These are phyloP conservation scores for Byssothecium circinans DNA, from an alignment of 2,329 filamentous ascomycete genomes.

Conservation along the genomic window DNA sequence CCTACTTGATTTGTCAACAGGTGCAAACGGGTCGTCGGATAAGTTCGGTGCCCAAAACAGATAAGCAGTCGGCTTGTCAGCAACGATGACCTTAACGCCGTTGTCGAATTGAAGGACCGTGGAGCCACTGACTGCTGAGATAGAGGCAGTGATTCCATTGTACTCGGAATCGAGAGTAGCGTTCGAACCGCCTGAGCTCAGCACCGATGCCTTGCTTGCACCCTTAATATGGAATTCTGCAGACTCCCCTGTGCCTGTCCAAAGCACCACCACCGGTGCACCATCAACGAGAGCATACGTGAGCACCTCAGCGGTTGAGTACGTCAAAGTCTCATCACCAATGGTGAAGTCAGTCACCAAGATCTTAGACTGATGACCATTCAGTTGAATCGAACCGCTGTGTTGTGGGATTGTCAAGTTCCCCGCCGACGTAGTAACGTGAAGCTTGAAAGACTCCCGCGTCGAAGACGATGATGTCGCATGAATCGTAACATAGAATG, in stretches of 20 bases:
- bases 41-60: slow-evolving; percentile 45
- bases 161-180: slow-evolving; percentile 48
- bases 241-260: slow-evolving; percentile 44
- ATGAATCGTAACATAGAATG: slow-evolving; percentile 63
- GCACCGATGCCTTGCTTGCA: slow-evolving; percentile 41
- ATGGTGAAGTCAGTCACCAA: slow-evolving; percentile 62
- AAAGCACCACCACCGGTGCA: slow-evolving; percentile 44
- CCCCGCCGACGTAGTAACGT: slow-evolving; percentile 60
- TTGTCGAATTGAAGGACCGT: slow-evolving; percentile 43
- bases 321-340: slow-evolving; percentile 56
- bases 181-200: slow-evolving; percentile 45
- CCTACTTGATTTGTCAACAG: slow-evolving; percentile 41
- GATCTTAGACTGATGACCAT: slow-evolving; percentile 65
- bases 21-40: slow-evolving; percentile 42
- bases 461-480: slow-evolving; percentile 55
- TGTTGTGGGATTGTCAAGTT: slow-evolving; percentile 57
- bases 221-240: slow-evolving; percentile 46
- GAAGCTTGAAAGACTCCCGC: slow-evolving; percentile 57
- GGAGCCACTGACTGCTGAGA: slow-evolving; percentile 35
- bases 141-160: slow-evolving; percentile 36
- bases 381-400: slow-evolving; percentile 53
- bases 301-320: slow-evolving; percentile 57
- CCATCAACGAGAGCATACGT: slow-evolving; percentile 46
- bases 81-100: slow-evolving; percentile 39
- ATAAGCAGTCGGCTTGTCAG: slow-evolving; percentile 44